Evolutionary conservation across 441 rosid species (phyloP), one percentile per base, ranked within the genome.

Genomic region (Biscutella laevigata): DNA sequence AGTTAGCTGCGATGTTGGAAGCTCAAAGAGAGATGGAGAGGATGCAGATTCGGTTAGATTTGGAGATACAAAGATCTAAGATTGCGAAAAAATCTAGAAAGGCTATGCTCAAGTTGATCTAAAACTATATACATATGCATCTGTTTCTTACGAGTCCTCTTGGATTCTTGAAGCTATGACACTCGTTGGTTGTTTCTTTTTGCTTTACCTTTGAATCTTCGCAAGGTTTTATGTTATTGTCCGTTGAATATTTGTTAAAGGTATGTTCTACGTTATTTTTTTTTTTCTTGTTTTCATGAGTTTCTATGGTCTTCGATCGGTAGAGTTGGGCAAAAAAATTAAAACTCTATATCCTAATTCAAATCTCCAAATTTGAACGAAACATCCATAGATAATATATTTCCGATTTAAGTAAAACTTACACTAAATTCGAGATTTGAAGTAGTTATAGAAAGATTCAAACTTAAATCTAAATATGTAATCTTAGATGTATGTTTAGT

Each of bases 1-100:
- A 39, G 29, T 0, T 55, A 13, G 47, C 60, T 40, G 37, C 48
- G 4, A 55, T 55, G 60, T 55, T 55, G 5, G 26, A 55, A 7
- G 60, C 40, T 28, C 60, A 55, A 30, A 40, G 60, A 5, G 48
- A 55, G 30, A 55, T 66, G 71, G 61, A 59, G 22, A 66, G 7
- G 45, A 66, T 66, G 71, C 71, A 53, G 16, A 53, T 59, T 12
- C 51, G 45, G 50, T 28, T 59, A 29, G 14, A 58, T 51, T 2
- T 66, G 65, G 70, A 44, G 43, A 58, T 66, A 42, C 70, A 66
- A 2, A 59, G 61, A 53, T 51, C 61, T 37, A 53, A 44, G 39
- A 66, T 66, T 4, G 61, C 51, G 0, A 66, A n/a, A 4, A 59
- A 59, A 32, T 36, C 66, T 0, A 45, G 61, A 39, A 59, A 59